Conservation (phyloP, 768 basidiomycete species). For the Jaapia argillacea region DNA sequence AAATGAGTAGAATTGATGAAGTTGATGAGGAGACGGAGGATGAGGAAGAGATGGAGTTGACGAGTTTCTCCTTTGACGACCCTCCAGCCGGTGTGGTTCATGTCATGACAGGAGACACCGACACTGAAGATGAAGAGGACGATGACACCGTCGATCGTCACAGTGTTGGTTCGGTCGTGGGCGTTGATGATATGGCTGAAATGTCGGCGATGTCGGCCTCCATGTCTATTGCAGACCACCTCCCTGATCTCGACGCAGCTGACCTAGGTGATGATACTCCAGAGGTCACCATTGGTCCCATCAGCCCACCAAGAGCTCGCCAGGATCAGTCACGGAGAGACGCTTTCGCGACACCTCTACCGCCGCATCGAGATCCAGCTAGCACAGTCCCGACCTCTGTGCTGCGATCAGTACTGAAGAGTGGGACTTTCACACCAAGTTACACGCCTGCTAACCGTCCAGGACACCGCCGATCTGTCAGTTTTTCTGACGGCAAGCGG, state of each 20-base stretch:
- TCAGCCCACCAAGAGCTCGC: no score
- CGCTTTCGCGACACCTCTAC: no score
- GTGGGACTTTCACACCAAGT: conserved; percentile 6
- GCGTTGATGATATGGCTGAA: conserved; percentile 12
- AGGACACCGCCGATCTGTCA: conserved; percentile 74
- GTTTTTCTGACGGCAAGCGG: conserved; percentile 91
- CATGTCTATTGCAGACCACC: not conserved
- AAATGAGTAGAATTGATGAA: conserved; percentile 34
- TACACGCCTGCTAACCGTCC: conserved; percentile 43
- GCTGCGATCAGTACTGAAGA: conserved; percentile 24
- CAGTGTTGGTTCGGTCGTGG: conserved; percentile 33
- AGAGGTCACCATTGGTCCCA: no score
- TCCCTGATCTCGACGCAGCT: not conserved
- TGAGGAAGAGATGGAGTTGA: conserved; percentile 57
- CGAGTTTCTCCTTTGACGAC: conserved; percentile 65
- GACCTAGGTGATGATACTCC: no score
- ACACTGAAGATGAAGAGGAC: conserved; percentile 19
- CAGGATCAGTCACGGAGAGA: no score
- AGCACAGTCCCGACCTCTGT: no score
- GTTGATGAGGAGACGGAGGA: conserved; percentile 39
- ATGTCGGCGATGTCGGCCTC: not conserved
- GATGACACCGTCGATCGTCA: conserved; percentile 24
- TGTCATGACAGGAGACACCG: conserved; percentile 36
- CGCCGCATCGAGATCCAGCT: no score
- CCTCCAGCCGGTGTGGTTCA: conserved; percentile 42